These are phyloP conservation scores for Pichia sp. DNA, from an alignment of 1,139 yeast species.

Conservation along the genomic window DNA sequence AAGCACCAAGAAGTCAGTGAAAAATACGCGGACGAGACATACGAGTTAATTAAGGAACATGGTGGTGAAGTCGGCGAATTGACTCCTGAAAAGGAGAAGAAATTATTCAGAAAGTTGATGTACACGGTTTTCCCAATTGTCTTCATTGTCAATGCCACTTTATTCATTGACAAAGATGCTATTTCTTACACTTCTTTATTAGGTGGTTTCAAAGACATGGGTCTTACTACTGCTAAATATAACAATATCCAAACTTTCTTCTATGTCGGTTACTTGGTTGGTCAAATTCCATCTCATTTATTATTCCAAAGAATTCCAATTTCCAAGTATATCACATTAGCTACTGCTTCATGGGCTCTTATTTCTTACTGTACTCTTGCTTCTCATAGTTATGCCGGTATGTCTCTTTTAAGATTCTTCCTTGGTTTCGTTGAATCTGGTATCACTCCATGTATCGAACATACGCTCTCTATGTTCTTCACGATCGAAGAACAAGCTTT, in stretches of 20 bases:
- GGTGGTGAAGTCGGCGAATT: constrained; percentile 30
- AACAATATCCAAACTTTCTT: constrained; percentile 41
- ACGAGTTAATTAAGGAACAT: constrained; percentile 32
- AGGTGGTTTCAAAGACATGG: constrained; percentile 44
- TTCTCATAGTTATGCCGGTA: constrained; percentile 32
- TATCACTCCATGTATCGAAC: constrained; percentile 35
- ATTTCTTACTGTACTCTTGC: constrained; percentile 33
- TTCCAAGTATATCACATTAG: constrained; percentile 29
- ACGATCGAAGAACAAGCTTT: constrained; percentile 36
- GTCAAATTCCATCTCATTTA: constrained; percentile 32
- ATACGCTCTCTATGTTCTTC: constrained; percentile 36
- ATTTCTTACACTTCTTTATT: constrained; percentile 43
- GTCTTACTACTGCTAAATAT: constrained; percentile 34
- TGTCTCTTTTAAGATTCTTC: constrained; percentile 34
- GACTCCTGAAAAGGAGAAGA: constrained; percentile 32
- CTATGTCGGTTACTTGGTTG: constrained; percentile 42
- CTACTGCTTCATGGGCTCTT: constrained; percentile 34
- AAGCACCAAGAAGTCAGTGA: constrained; percentile 3
- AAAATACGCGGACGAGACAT: constrained; percentile 34
- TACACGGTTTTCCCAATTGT: constrained; percentile 28
- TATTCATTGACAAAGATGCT: constrained; percentile 45
- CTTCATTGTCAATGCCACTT: constrained; percentile 32
- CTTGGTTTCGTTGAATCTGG: constrained; percentile 36
- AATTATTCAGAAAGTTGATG: constrained; percentile 28
- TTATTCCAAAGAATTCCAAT: constrained; percentile 35